phyloP scores from a whole-genome alignment of 1,139 yeast species.

The Candida sojae region DNA sequence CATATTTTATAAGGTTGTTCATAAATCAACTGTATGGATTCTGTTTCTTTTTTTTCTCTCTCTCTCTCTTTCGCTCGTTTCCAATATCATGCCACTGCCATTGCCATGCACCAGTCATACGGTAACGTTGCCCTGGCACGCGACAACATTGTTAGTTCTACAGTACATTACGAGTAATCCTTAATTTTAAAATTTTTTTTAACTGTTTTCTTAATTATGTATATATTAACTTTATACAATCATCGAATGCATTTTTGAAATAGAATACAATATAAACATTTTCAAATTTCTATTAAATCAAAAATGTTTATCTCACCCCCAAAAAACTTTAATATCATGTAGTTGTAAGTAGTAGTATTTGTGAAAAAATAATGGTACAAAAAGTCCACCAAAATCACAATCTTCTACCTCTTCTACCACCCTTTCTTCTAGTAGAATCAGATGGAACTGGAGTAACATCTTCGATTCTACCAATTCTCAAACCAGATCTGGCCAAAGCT shows the following conservation, averaged over 20 bases:
- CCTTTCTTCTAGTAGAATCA: conserved; percentile 99
- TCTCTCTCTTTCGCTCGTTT: no score
- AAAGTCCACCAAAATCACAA: conserved; percentile 47
- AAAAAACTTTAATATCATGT: neutral
- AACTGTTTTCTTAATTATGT: conserved; percentile 5
- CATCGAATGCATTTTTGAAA: conserved; percentile 6
- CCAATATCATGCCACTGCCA: no score
- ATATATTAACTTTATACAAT: conserved; percentile 7
- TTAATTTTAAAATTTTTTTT: neutral
- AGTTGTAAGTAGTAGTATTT: neutral
- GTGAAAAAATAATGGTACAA: neutral
- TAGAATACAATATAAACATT: conserved; percentile 5
- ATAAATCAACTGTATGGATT: no score
- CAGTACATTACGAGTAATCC: no score
- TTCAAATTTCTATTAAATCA: neutral
- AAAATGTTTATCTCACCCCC: conserved; percentile 1
- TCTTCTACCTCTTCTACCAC: conserved; percentile 99
- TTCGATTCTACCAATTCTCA: conserved; percentile 99
- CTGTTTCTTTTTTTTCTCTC: no score
- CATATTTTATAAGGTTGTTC: no score
- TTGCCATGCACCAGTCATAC: no score
- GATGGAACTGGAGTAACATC: conserved; percentile 99
- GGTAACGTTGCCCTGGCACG: no score
- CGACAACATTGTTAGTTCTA: no score
- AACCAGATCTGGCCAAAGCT: conserved; percentile 99